Evolutionary conservation across 495 filamentous ascomycete genomes (phyloP).

Genomic region (Podospora pseudoanserina): DNA sequence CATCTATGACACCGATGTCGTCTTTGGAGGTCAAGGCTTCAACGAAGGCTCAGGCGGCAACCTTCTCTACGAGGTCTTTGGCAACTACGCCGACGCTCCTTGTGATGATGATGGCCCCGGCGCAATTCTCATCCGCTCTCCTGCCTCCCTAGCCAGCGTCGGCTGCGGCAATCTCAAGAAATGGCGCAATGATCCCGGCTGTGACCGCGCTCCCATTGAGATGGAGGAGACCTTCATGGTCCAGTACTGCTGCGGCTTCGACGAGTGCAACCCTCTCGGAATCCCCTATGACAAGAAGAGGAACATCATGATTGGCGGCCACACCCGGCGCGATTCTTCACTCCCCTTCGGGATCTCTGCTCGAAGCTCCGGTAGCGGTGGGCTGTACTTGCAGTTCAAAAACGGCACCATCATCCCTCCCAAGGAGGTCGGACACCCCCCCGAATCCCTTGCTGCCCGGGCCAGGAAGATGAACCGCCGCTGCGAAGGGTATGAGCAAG

Average conservation of each 20-base stretch:
- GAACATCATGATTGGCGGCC: conserved; percentile 5
- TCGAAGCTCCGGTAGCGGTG: not conserved
- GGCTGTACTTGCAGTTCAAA: conserved; percentile 1
- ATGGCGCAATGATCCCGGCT: not conserved
- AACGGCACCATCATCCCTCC: conserved; percentile 10
- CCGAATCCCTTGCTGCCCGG: not conserved
- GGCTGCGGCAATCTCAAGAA: conserved; percentile 6
- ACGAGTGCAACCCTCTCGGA: conserved; percentile 1
- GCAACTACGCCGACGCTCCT: conserved; percentile 1
- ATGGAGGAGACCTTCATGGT: conserved; percentile 12
- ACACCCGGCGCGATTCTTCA: not conserved
- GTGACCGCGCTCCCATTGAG: not conserved
- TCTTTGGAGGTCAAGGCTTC: conserved; percentile 10
- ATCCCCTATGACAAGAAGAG: conserved; percentile 2
- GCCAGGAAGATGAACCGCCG: not conserved
- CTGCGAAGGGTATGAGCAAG: not conserved
- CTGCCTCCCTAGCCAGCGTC: not conserved
- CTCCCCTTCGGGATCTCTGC: not conserved
- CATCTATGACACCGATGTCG: conserved; percentile 6
- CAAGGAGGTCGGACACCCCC: not conserved
- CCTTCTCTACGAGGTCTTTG: conserved; percentile 5
- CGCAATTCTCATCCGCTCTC: conserved; percentile 4
- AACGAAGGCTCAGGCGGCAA: not conserved
- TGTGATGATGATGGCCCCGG: not conserved
- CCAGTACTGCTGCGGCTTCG: conserved; percentile 9